A percentile compares a stretch with the other conserved stretches of the same genome.
These are phyloP conservation scores for Podaxis sp. DNA, from an alignment of 768 basidiomycete genomes.

Conservation along the genomic window DNA sequence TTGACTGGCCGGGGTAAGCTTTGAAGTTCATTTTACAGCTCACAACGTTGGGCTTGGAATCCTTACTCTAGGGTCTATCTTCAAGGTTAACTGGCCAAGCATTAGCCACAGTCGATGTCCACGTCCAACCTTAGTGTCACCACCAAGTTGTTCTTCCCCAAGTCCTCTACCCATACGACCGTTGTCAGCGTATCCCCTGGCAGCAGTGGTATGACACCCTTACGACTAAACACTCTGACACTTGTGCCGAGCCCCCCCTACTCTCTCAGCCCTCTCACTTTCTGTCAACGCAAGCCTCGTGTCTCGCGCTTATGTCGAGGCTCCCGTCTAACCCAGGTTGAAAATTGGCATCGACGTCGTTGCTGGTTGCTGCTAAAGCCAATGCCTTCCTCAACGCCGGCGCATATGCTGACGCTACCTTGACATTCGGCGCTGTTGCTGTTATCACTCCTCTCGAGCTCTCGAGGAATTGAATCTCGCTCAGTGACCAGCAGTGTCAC, in stretches of 20 bases:
- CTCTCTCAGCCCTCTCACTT: slow-evolving; percentile 32
- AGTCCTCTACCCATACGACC: background rate
- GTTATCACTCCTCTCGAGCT: background rate
- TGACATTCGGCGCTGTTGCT: background rate
- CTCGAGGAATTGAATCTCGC: background rate
- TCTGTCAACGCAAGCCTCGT: slow-evolving; percentile 33
- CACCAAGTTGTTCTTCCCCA: slow-evolving; percentile 35
- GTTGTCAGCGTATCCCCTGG: slow-evolving; percentile 27
- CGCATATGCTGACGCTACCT: slow-evolving; percentile 9
- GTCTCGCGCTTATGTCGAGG: slow-evolving; percentile 35
- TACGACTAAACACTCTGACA: background rate
- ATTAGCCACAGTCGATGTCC: slow-evolving; percentile 24
- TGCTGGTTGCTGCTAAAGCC: slow-evolving; percentile 26
- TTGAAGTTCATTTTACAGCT: background rate
- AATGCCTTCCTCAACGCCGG: slow-evolving; percentile 38
- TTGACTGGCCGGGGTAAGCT: slow-evolving; percentile 2
- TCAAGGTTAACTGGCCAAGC: slow-evolving; percentile 29
- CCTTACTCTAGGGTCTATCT: slow-evolving; percentile 36
- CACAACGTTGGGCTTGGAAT: slow-evolving; percentile 20
- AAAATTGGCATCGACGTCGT: slow-evolving; percentile 40
- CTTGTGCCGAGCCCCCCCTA: background rate
- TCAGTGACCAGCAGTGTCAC: background rate
- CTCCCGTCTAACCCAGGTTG: slow-evolving; percentile 45
- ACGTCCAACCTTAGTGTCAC: slow-evolving; percentile 27
- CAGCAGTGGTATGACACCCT: slow-evolving; percentile 34